phyloP scores from a whole-genome alignment of 352 stramenopile species.

The Phytophthora vignae region DNA sequence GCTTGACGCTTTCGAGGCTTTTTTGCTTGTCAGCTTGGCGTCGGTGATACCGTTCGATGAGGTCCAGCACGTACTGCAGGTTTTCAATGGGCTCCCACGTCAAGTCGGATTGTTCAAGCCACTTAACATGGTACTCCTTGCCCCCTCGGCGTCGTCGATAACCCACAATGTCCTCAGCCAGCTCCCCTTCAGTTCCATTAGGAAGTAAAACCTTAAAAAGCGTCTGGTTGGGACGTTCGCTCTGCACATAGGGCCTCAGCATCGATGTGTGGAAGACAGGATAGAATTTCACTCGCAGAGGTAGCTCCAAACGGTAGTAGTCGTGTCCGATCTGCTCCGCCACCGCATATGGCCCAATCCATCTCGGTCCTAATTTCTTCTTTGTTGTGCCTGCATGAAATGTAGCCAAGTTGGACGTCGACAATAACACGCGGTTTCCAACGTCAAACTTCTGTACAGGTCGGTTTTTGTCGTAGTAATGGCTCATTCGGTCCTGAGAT shows the following conservation, averaged over 20 bases:
- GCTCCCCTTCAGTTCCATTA: conserved; percentile 2
- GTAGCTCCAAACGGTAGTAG: conserved; percentile 2
- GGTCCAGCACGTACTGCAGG: too few relatives aligned
- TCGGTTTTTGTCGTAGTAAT: neutral
- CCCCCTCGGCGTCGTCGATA: neutral
- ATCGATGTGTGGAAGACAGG: conserved; percentile 5
- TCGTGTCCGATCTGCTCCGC: neutral
- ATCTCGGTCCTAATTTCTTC: conserved; percentile 40
- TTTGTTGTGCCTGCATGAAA: neutral
- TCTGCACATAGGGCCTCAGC: neutral
- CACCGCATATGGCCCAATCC: conserved; percentile 35
- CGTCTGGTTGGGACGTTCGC: neutral
- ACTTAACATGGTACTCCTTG: conserved; percentile 4
- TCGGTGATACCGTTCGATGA: too few relatives aligned
- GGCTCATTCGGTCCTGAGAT: neutral
- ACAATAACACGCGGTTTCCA: neutral
- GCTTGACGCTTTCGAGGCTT: too few relatives aligned
- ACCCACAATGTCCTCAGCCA: conserved; percentile 3
- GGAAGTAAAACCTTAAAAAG: conserved; percentile 8
- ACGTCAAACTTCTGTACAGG: neutral
- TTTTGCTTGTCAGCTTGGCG: too few relatives aligned
- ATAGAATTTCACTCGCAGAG: neutral
- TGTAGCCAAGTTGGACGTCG: neutral
- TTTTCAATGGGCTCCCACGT: conserved; percentile 7
- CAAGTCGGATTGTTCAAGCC: neutral